These are phyloP conservation scores for Pouteria campechiana DNA, from an alignment of 179 eudicot genomes.

Conservation along the genomic window DNA sequence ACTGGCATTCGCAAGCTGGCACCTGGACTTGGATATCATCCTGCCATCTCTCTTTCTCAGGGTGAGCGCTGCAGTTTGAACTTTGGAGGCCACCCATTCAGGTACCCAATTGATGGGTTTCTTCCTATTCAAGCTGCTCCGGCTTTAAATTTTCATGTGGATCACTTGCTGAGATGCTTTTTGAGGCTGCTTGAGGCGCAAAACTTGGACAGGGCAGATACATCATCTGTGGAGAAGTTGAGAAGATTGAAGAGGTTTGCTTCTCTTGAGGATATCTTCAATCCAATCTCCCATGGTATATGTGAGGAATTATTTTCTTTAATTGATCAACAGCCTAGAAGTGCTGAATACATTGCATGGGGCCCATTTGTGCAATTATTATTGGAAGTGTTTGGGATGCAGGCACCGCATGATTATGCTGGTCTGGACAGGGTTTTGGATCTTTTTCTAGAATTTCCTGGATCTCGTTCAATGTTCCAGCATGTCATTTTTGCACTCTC, in stretches of 20 bases:
- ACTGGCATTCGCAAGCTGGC: slow-evolving; percentile 63
- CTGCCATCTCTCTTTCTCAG: slow-evolving; percentile 89
- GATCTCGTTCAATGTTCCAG: slow-evolving; percentile 43
- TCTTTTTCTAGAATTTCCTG: slow-evolving; percentile 37
- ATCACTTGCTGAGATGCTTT: slow-evolving; percentile 54
- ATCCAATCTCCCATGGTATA: slow-evolving; percentile 69
- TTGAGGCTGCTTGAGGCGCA: slow-evolving; percentile 59
- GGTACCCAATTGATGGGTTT: slow-evolving; percentile 62
- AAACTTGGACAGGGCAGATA: slow-evolving; percentile 41
- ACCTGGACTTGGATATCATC: slow-evolving; percentile 78
- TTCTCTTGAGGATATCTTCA: slow-evolving; percentile 53
- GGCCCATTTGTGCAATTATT: slow-evolving; percentile 68
- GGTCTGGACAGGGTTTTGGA: slow-evolving; percentile 76
- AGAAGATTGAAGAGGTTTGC: slow-evolving; percentile 82
- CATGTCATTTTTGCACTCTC: slow-evolving; percentile 66
- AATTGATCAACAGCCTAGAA: slow-evolving; percentile 34
- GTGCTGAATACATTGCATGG: slow-evolving; percentile 61
- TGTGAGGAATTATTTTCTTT: slow-evolving; percentile 53
- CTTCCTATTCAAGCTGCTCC: slow-evolving; percentile 72
- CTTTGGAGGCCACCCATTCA: slow-evolving; percentile 79
- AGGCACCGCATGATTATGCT: slow-evolving; percentile 65
- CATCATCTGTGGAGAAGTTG: slow-evolving; percentile 56
- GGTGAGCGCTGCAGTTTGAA: slow-evolving; percentile 87
- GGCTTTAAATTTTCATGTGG: slow-evolving; percentile 21
- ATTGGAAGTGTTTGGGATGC: slow-evolving; percentile 49